Evolutionary conservation across 257 asterid species (phyloP), one percentile per base, ranked within the genome.

Genomic region (Lavandula angustifolia): DNA sequence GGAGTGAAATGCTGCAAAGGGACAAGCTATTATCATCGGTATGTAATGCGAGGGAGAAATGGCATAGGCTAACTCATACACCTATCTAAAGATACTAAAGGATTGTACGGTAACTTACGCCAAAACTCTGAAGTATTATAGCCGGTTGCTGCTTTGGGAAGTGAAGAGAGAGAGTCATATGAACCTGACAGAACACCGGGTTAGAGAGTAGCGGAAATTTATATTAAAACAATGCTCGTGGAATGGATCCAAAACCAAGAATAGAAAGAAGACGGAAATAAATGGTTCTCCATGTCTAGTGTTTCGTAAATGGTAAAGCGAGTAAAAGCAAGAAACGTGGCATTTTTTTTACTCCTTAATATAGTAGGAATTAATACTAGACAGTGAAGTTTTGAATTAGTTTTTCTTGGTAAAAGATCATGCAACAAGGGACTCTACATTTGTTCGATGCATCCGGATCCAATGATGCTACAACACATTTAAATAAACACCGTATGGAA

Each of bases 101-200:
- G 13, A 54, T 37, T 9, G 13, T 50, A 54, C 10, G 9, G 31
- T 31, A 32, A 18, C 37, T 68, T 35, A 87, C 97, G 91, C 87
- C 96, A 44, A 91, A 78, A 79, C 99, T 94, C 73, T 87, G 97
- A 55, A 94, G 87, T 64, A 77, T 31, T 80, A 90, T n/a, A 75
- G 73, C 48, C 35, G 96, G 95, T 67, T 76, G 82, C 73, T 87
- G 95, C 81, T 81, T 94, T 16, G 99, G 99, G 80, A 87, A 94
- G 70, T 90, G 97, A 73, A 87, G 81, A 32, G 97, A 78, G 76
- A 94, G 52, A 27, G 92, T 77, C 70, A 90, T 57, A 67, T 90
- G 89, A 68, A 87, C 95, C 99, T 94, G 82, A 60, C 44, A 64
- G 8, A 62, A 71, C 51, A 75, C 50, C 31, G 31, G 47, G 51